Percentiles rank a stretch among this genome's conserved stretches.
Evolutionary conservation across 176 grass and related monocot species (phyloP).

Genomic region (Elaeis guineensis): DNA sequence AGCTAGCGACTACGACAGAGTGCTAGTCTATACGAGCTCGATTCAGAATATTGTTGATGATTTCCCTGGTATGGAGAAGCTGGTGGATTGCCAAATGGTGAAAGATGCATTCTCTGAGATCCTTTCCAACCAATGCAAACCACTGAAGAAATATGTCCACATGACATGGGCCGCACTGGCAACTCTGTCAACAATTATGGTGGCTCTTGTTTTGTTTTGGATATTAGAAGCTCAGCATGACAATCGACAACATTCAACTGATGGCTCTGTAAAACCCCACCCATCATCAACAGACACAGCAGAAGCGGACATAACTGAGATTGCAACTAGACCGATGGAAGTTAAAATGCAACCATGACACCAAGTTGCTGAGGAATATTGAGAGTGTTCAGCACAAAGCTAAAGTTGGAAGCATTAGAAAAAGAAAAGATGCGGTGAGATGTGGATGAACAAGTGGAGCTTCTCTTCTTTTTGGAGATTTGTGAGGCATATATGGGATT

Average conservation of each 20-base stretch:
- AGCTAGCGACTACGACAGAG: constrained; percentile 61
- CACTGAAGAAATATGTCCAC: constrained; percentile 33
- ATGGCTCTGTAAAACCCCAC: constrained; percentile 35
- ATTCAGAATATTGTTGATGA: constrained; percentile 80
- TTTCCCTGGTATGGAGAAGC: constrained; percentile 75
- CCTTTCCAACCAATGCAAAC: constrained; percentile 49
- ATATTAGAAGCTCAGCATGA: background rate
- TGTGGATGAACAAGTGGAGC: too few relatives aligned
- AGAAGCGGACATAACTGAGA: too few relatives aligned
- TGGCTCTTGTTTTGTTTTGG: constrained; percentile 18
- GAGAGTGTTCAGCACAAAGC: too few relatives aligned
- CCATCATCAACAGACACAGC: constrained; percentile 19
- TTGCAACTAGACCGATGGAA: too few relatives aligned
- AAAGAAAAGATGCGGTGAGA: too few relatives aligned
- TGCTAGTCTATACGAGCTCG: constrained; percentile 70
- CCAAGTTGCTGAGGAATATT: too few relatives aligned
- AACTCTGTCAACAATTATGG: constrained; percentile 31
- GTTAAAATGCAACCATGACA: too few relatives aligned
- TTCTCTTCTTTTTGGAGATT: too few relatives aligned
- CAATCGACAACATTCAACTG: background rate
- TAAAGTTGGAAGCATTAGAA: too few relatives aligned
- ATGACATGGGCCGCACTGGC: constrained; percentile 43
- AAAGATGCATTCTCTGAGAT: constrained; percentile 71
- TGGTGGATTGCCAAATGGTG: constrained; percentile 62
- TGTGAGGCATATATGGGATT: too few relatives aligned